Conservation (phyloP, 768 basidiomycete species). For the Cytidiella melzeri region DNA sequence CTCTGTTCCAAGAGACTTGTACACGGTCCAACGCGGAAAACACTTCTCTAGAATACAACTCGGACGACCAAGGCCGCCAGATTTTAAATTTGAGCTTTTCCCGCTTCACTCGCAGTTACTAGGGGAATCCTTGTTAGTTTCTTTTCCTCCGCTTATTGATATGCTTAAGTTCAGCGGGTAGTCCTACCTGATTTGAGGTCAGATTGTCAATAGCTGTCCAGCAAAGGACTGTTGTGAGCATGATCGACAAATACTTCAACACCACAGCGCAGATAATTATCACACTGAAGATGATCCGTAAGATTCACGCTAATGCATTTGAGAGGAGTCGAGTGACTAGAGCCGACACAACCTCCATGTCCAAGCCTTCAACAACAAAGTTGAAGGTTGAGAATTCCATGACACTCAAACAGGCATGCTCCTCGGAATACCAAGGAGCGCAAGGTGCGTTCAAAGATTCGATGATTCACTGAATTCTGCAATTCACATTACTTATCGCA, state of each 20-base stretch:
- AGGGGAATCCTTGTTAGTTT: conserved; percentile 88
- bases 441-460: conserved; percentile 82
- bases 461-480: conserved; percentile 79
- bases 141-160: conserved; percentile 89
- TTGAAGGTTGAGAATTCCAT: conserved; percentile 44
- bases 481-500: conserved; percentile 82
- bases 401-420: conserved; percentile 77
- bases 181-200: conserved; percentile 80
- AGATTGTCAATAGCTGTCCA: conserved; percentile 30
- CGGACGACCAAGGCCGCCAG: conserved; percentile 57
- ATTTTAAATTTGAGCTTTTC: conserved; percentile 82
- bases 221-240: conserved; percentile 21
- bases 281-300: conserved; percentile 3
- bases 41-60: conserved; percentile 79
- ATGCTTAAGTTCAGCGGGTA: conserved; percentile 87
- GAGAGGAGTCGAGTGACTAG: conserved; percentile 41
- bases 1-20: conserved; percentile 77
- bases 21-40: conserved; percentile 64
- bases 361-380: conserved; percentile 33
- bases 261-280: conserved; percentile 36
- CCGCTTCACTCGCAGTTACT: conserved; percentile 85
- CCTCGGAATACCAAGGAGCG: conserved; percentile 69
- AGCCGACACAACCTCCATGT: conserved; percentile 36
- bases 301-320: conserved; percentile 2
- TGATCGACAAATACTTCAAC: conserved; percentile 24